phyloP scores from a whole-genome alignment of 2,329 filamentous ascomycete genomes.

The Colletotrichum paranaense region DNA sequence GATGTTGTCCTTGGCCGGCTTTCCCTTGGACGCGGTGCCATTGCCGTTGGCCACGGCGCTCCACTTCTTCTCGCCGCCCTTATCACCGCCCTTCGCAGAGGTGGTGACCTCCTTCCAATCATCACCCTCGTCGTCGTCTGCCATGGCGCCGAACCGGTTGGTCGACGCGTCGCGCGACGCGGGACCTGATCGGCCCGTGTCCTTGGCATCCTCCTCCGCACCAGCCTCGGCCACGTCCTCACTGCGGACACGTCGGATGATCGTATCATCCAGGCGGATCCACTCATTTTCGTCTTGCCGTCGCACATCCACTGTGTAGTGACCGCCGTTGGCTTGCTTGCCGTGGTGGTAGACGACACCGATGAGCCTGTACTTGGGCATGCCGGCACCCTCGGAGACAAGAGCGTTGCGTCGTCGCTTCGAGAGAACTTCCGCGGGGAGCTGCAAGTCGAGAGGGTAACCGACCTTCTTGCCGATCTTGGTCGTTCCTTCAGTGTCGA shows the following conservation, averaged over 20 bases:
- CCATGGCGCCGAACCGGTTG: conserved; percentile 81
- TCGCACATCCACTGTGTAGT: conserved; percentile 97
- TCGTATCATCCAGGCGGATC: conserved; percentile 95
- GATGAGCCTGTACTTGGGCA: conserved; percentile 87
- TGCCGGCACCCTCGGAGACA: conserved; percentile 70
- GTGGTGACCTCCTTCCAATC: conserved; percentile 86
- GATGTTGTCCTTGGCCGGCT: conserved; percentile 68
- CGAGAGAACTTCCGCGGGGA: conserved; percentile 90
- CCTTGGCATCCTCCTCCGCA: conserved; percentile 80
- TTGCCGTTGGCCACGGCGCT: conserved; percentile 70
- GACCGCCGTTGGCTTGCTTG: conserved; percentile 93
- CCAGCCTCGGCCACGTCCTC: conserved; percentile 92
- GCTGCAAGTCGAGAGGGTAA: conserved; percentile 93
- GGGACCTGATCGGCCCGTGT: conserved; percentile 71
- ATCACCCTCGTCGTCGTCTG: conserved; percentile 74
- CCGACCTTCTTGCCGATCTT: conserved; percentile 99
- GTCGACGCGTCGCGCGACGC: conserved; percentile 54
- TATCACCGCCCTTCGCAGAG: conserved; percentile 44
- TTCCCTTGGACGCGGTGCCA: conserved; percentile 66
- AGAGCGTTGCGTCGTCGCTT: conserved; percentile 77
- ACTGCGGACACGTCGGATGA: conserved; percentile 84
- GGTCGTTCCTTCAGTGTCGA: conserved; percentile 88
- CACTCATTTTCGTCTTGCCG: conserved; percentile 95
- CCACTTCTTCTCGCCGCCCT: conserved; percentile 81
- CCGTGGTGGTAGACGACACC: conserved; percentile 97